Evolutionary conservation across 495 filamentous ascomycete genomes (phyloP).

Genomic region (Aspergillus ellipticus): DNA sequence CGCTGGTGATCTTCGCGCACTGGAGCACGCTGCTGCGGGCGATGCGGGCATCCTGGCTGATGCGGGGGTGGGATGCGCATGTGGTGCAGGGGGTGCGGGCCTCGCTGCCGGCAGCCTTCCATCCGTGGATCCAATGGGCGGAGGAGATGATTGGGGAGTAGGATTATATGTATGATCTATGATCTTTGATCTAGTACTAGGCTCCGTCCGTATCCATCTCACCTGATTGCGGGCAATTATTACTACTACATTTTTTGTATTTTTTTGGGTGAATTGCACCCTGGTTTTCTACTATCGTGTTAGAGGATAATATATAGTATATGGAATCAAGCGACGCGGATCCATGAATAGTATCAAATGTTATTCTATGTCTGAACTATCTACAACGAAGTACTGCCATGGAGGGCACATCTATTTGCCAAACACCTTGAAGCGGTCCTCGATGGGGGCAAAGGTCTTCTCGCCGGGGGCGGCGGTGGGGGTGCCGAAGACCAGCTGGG

Average conservation of each 20-base stretch:
- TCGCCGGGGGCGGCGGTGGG: slow-evolving; percentile 31
- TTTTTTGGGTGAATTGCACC: no score
- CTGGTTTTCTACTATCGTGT: no score
- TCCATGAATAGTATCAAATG: no score
- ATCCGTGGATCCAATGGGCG: slow-evolving; percentile 34
- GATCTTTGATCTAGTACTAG: no score
- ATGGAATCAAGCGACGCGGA: no score
- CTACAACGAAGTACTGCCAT: no score
- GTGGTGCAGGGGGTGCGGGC: slow-evolving; percentile 29
- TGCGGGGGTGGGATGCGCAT: slow-evolving; percentile 36
- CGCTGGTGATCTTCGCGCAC: slow-evolving; percentile 37
- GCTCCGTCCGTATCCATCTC: no score
- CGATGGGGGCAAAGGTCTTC: slow-evolving; percentile 37
- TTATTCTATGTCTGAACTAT: no score
- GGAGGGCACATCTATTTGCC: no score
- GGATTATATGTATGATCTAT: background rate
- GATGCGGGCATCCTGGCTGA: slow-evolving; percentile 36
- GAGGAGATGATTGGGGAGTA: slow-evolving; percentile 3
- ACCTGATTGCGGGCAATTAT: no score
- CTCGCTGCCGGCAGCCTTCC: slow-evolving; percentile 20
- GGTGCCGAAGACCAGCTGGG: slow-evolving; percentile 50
- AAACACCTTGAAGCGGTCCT: slow-evolving; percentile 43
- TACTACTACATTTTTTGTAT: no score
- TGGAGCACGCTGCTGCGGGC: slow-evolving; percentile 38
- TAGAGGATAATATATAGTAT: no score